These are phyloP conservation scores for Penicillium sp. DNA, from an alignment of 2,329 filamentous ascomycete genomes.

Conservation along the genomic window DNA sequence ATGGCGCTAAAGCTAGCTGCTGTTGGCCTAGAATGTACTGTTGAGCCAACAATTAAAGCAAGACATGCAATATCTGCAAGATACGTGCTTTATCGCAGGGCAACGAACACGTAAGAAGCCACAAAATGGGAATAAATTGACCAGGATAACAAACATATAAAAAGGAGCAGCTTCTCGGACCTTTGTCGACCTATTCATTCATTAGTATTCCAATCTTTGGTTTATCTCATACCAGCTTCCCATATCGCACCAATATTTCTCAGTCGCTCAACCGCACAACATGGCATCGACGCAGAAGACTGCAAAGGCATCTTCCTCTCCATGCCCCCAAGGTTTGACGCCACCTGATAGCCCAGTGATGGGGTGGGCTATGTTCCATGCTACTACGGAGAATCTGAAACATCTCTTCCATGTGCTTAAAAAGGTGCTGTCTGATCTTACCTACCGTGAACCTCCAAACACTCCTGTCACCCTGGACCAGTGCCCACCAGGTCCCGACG, in stretches of 20 bases:
- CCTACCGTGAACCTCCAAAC: background rate
- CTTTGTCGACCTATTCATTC: background rate
- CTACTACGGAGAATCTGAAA: background rate
- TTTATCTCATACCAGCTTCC: conserved; percentile 1
- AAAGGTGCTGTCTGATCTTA: background rate
- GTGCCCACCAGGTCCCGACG: background rate
- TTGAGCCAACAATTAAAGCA: too few relatives aligned
- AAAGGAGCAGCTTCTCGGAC: background rate
- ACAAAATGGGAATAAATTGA: too few relatives aligned
- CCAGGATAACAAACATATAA: too few relatives aligned
- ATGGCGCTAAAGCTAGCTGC: too few relatives aligned
- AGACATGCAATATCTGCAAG: too few relatives aligned
- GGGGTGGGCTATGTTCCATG: background rate
- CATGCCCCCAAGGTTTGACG: background rate
- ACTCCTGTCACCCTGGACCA: conserved; percentile 1
- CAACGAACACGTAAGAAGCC: too few relatives aligned
- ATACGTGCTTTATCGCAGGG: too few relatives aligned
- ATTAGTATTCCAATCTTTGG: background rate
- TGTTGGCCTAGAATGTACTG: too few relatives aligned
- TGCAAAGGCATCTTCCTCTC: background rate
- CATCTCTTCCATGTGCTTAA: background rate
- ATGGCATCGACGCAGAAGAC: background rate
- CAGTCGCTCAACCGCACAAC: background rate
- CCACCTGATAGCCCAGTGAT: background rate
- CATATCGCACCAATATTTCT: background rate